These are phyloP conservation scores for Lipomyces mesembrius DNA, from an alignment of 805 yeast genomes.

Conservation along the genomic window DNA sequence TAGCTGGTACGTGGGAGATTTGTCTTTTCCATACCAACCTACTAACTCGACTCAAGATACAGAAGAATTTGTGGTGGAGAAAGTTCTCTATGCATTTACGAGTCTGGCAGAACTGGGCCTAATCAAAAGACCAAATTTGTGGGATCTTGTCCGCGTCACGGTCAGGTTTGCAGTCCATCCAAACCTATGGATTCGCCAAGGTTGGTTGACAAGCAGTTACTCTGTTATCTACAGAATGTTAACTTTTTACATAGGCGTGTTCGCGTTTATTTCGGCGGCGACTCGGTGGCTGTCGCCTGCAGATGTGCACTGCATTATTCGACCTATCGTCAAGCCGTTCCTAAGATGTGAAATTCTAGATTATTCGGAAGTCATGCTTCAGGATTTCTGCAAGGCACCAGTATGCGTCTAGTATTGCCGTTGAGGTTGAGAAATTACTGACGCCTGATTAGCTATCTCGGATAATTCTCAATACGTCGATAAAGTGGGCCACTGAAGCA, in stretches of 20 bases:
- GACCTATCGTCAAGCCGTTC: conserved; percentile 78
- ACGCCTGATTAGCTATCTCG: conserved; percentile 51
- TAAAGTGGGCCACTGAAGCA: conserved; percentile 72
- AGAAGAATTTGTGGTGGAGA: conserved; percentile 78
- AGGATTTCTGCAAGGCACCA: conserved; percentile 70
- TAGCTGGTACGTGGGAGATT: conserved; percentile 54
- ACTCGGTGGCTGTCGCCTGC: conserved; percentile 69
- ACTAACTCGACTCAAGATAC: conserved; percentile 48
- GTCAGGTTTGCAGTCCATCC: conserved; percentile 78
- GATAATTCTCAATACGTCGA: conserved; percentile 63
- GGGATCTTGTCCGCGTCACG: conserved; percentile 59
- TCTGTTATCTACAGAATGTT: neutral
- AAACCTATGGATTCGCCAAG: conserved; percentile 79
- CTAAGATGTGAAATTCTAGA: conserved; percentile 76
- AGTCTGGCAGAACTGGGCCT: conserved; percentile 62
- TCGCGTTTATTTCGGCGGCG: conserved; percentile 64
- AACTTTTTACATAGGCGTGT: conserved; percentile 46
- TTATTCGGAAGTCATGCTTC: conserved; percentile 66
- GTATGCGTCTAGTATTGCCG: conserved; percentile 3
- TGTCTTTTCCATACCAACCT: neutral
- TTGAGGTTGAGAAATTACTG: neutral
- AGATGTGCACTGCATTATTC: conserved; percentile 79
- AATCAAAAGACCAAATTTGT: conserved; percentile 54
- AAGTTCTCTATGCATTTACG: conserved; percentile 65
- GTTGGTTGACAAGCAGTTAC: neutral